Conservation (phyloP, 495 filamentous ascomycete species). For the Talaromyces proteolyticus region DNA sequence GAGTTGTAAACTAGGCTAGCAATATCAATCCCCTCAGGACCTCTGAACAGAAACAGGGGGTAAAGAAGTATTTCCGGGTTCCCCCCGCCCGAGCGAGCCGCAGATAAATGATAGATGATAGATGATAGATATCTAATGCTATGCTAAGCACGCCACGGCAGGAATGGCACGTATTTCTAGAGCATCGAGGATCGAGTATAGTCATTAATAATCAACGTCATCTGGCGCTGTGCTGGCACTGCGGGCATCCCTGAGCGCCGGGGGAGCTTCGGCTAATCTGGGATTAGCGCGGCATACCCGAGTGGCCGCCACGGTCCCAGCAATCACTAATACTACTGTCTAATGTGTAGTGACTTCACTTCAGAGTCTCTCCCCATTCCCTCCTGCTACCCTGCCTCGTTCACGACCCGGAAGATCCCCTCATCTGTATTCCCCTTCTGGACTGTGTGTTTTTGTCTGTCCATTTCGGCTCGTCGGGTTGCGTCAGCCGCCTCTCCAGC, state of each 20-base stretch:
- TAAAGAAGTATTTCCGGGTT: too few relatives aligned
- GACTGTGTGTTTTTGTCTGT: background rate
- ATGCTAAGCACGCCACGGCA: too few relatives aligned
- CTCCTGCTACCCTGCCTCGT: background rate
- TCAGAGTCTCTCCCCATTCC: constrained; percentile 1
- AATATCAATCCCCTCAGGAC: too few relatives aligned
- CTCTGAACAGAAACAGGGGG: too few relatives aligned
- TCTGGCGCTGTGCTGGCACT: background rate
- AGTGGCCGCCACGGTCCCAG: background rate
- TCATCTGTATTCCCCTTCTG: background rate
- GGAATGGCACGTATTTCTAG: too few relatives aligned
- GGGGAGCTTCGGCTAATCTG: background rate
- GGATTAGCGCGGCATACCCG: constrained; percentile 10
- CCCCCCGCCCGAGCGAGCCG: too few relatives aligned
- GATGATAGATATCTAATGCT: too few relatives aligned
- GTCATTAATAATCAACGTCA: background rate
- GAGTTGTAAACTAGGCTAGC: too few relatives aligned
- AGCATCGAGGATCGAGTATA: too few relatives aligned
- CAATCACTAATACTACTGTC: background rate
- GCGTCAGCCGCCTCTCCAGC: background rate
- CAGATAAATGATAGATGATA: too few relatives aligned
- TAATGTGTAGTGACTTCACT: too few relatives aligned
- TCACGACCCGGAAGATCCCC: too few relatives aligned
- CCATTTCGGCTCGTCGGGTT: background rate
- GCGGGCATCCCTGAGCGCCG: background rate